Conservation (phyloP, 202 grass and related monocot species). For the Bolboschoenoplectus hybrid region DNA sequence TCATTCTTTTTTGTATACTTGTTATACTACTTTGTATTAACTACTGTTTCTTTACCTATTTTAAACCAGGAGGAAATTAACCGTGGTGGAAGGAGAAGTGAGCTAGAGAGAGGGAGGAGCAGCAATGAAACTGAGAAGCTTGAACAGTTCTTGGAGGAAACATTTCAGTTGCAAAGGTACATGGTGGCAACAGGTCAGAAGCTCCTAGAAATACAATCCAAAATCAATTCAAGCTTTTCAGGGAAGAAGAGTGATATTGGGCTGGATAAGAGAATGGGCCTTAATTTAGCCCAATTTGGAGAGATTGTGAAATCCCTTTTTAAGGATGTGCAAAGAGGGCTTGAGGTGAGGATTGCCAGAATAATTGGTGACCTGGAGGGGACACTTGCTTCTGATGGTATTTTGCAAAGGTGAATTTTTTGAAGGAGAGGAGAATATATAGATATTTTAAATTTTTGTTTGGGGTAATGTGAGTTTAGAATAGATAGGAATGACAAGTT, state of each 20-base stretch:
- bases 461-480: neutral
- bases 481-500: neutral
- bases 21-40: constrained; percentile 1
- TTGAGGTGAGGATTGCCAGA: constrained; percentile 68
- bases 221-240: constrained; percentile 49
- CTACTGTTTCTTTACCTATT: neutral
- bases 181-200: constrained; percentile 86
- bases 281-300: constrained; percentile 66
- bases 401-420: constrained; percentile 54
- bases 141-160: constrained; percentile 69
- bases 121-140: constrained; percentile 55
- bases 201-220: constrained; percentile 73
- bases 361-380: constrained; percentile 87
- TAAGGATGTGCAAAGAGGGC: constrained; percentile 74
- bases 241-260: neutral
- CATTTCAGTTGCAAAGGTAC: constrained; percentile 80
- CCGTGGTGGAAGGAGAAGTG: constrained; percentile 47
- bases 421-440: neutral
- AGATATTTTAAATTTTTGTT: constrained; percentile 17
- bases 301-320: constrained; percentile 71
- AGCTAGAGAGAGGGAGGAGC: constrained; percentile 13
- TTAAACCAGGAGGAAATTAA: constrained; percentile 55
- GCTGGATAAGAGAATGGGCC: constrained; percentile 38
- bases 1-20: neutral
- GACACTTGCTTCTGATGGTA: constrained; percentile 75